phyloP scores from a whole-genome alignment of 768 basidiomycete species.

The Plicaturopsis crispa region DNA sequence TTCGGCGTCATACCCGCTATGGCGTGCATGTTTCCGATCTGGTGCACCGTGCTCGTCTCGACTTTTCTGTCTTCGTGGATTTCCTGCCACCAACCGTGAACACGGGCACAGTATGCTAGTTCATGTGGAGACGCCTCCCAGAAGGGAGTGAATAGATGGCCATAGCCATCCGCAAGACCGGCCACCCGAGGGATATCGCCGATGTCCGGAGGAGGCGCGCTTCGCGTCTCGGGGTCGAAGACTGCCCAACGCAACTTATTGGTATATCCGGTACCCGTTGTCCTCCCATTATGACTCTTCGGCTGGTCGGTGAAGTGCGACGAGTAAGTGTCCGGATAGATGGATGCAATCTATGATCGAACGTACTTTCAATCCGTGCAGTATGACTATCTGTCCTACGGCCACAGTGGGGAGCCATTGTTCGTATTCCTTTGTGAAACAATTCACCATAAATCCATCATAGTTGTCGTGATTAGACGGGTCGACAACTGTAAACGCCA shows the following conservation, averaged over 20 bases:
- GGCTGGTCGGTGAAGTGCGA: too few relatives aligned
- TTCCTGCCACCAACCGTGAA: constrained; percentile 47
- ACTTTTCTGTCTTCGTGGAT: constrained; percentile 16
- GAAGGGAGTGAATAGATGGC: constrained; percentile 36
- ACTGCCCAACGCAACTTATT: constrained; percentile 49
- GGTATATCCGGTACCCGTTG: constrained; percentile 36
- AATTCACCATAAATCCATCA: constrained; percentile 28
- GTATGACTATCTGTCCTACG: constrained; percentile 42
- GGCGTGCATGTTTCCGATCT: constrained; percentile 1
- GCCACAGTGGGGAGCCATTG: constrained; percentile 45
- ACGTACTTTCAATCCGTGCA: constrained; percentile 42
- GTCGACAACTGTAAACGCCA: constrained; percentile 42
- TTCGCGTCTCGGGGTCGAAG: constrained; percentile 32
- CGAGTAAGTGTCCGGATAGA: too few relatives aligned
- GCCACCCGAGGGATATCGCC: constrained; percentile 26
- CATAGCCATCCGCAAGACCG: constrained; percentile 26
- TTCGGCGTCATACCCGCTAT: constrained; percentile 4
- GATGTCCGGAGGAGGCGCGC: constrained; percentile 28
- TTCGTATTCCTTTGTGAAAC: constrained; percentile 39
- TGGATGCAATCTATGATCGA: background rate
- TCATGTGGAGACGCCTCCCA: constrained; percentile 31
- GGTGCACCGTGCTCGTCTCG: constrained; percentile 1
- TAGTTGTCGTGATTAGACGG: constrained; percentile 34
- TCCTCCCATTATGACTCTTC: constrained; percentile 6
- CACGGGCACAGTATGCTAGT: constrained; percentile 31